Evolutionary conservation across 306 rosid genomes (phyloP).

Genomic region (Ceratonia siliqua): DNA sequence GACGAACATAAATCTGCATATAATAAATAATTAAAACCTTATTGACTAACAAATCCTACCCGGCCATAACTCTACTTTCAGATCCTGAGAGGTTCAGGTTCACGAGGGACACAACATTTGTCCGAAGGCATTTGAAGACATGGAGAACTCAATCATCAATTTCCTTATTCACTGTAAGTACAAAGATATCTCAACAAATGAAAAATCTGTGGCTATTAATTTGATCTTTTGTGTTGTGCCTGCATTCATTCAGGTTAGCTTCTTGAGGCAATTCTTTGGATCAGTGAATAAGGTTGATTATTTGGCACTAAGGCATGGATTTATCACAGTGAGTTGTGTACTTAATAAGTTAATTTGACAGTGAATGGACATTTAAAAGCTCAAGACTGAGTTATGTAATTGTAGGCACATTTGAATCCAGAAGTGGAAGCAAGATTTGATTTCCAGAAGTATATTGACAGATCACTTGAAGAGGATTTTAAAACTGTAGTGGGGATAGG

Average conservation of each 20-base stretch:
- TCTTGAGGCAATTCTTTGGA: constrained; percentile 78
- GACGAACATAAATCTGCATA: background rate
- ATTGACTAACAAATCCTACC: no score
- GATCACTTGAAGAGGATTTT: constrained; percentile 89
- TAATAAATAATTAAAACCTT: no score
- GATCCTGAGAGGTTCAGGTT: constrained; percentile 87
- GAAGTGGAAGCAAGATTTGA: constrained; percentile 61
- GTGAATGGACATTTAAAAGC: background rate
- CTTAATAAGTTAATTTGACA: constrained; percentile 10
- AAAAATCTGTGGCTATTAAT: no score
- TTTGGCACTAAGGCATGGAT: constrained; percentile 78
- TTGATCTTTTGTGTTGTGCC: background rate
- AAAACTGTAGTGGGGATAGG: constrained; percentile 80
- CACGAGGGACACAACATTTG: constrained; percentile 88
- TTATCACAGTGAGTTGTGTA: constrained; percentile 62
- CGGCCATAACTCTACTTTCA: no score
- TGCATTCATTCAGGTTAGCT: constrained; percentile 55
- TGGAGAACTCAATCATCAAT: constrained; percentile 66
- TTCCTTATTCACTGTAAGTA: constrained; percentile 66
- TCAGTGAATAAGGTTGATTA: constrained; percentile 79
- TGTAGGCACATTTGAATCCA: constrained; percentile 83
- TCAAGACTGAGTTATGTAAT: constrained; percentile 18
- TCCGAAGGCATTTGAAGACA: constrained; percentile 62
- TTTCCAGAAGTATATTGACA: constrained; percentile 71
- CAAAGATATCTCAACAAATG: no score